Evolutionary conservation across 257 asterid genomes (phyloP).

Genomic region (Fraxinus pennsylvanica): DNA sequence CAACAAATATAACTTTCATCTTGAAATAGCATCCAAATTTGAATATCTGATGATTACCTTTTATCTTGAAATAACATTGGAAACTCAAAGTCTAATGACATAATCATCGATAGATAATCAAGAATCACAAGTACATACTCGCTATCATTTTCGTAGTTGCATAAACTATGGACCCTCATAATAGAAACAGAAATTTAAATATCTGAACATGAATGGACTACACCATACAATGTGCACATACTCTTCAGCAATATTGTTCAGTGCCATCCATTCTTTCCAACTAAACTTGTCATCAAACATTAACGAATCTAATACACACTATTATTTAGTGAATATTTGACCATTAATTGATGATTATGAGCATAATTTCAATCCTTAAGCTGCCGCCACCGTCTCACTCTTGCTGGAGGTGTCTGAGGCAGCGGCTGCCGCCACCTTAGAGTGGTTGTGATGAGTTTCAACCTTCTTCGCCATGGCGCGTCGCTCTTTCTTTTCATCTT

Average conservation of each 20-base stretch:
- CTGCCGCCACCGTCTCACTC: conserved; percentile 33
- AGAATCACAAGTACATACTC: background rate
- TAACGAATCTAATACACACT: background rate
- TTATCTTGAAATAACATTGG: background rate
- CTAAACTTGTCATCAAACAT: background rate
- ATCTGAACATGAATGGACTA: no score
- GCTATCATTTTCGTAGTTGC: background rate
- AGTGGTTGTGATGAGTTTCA: conserved; percentile 28
- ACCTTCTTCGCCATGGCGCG: conserved; percentile 15
- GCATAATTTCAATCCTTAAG: conserved; percentile 15
- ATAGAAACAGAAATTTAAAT: no score
- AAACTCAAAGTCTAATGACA: background rate
- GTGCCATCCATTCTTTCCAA: background rate
- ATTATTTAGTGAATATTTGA: background rate
- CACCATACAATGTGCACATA: no score
- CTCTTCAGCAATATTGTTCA: background rate
- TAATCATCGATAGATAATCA: no score
- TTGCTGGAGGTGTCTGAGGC: conserved; percentile 30
- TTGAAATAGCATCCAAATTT: no score
- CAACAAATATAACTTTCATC: no score
- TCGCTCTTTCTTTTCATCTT: conserved; percentile 43
- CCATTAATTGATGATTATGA: background rate
- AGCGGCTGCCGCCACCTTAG: conserved; percentile 17
- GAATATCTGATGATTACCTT: no score
- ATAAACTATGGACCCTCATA: no score